These are phyloP conservation scores for Podosphaera fusca DNA, from an alignment of 2,329 filamentous ascomycete genomes.

Conservation along the genomic window DNA sequence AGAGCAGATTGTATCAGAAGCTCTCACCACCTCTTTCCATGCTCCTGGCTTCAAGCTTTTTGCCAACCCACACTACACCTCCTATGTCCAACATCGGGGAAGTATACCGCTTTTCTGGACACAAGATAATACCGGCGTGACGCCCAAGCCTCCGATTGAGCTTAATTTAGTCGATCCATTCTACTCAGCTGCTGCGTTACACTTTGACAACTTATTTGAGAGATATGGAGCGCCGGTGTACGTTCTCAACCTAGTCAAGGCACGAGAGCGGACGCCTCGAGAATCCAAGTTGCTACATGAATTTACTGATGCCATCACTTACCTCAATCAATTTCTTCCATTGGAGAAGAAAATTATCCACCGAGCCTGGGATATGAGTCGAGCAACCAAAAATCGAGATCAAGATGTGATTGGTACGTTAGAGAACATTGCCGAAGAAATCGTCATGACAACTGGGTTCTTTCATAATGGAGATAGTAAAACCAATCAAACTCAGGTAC, in stretches of 20 bases:
- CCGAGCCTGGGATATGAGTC: slow-evolving; percentile 94
- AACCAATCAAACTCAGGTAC: slow-evolving; percentile 41
- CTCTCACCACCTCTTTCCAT: slow-evolving; percentile 86
- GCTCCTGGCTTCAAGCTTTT: slow-evolving; percentile 68
- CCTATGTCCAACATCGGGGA: slow-evolving; percentile 87
- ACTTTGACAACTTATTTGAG: slow-evolving; percentile 87
- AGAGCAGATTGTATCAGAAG: slow-evolving; percentile 92
- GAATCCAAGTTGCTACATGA: slow-evolving; percentile 80
- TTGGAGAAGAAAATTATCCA: slow-evolving; percentile 69
- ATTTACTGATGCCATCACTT: slow-evolving; percentile 68
- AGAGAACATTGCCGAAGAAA: slow-evolving; percentile 71
- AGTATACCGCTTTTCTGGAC: slow-evolving; percentile 97
- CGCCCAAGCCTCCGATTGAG: slow-evolving; percentile 89
- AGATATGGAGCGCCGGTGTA: slow-evolving; percentile 85
- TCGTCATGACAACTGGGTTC: slow-evolving; percentile 69
- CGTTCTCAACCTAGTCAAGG: slow-evolving; percentile 75
- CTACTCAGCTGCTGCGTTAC: slow-evolving; percentile 73
- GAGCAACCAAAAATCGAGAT: slow-evolving; percentile 74
- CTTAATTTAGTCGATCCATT: slow-evolving; percentile 91
- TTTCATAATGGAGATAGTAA: slow-evolving; percentile 74
- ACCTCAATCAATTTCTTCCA: slow-evolving; percentile 86
- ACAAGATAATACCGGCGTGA: slow-evolving; percentile 84
- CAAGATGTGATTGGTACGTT: slow-evolving; percentile 87
- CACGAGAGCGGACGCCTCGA: slow-evolving; percentile 65
- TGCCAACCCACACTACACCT: slow-evolving; percentile 78